Evolutionary conservation across 1,284 basidiomycete species (phyloP), one percentile per base, ranked within the genome.

Genomic region (Pseudozyma flocculosa): DNA sequence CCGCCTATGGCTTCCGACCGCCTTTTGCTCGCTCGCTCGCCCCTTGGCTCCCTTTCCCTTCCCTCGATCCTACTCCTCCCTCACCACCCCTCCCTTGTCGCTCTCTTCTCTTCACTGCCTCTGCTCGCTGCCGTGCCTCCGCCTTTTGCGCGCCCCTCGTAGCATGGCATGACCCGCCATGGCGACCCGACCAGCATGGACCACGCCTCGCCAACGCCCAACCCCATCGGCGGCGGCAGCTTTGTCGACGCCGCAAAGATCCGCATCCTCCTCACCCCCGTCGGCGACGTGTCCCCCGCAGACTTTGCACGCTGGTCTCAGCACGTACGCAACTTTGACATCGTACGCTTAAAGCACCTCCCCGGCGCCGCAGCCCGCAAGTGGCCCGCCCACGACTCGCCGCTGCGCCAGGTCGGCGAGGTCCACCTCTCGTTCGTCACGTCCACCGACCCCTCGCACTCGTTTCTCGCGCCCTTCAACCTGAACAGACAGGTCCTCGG

Each of bases 391-490:
- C 40, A 50, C 17, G 23, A 49, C 3, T 58, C 68, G 14, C 44
- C 61, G 3, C 54, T 76, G n/a, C 41, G 63, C 10, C 56, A 66
- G 36, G 55, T 57, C 29, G 74, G 75, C 40, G 75, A 78, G 48
- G 48, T 78, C 4, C 75, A 76, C 19, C 46, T 78, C 11, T 65
- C 58, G 4, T 78, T 76, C 45, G 58, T 75, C 41, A 76, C 73
- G 24, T 66, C 71, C 42, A 71, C 75, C 43, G 71, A 76, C 36
- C 67, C 69, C 0, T 52, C 65, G 32, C 74, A 75, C 45, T 50
- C 68, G 10, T 78, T 75, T 44, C 56, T 78, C 17, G 68, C 75
- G 10, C 75, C 75, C 0, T 73, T 78, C 49, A 68, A 68, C 57
- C 49, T 75, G 59, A 68, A 72, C 40, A 42, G 61, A 1, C 68